Base-by-base conservation (phyloP, 768 basidiomycete genomes). In the Macrolepiota dolichaula region DNA sequence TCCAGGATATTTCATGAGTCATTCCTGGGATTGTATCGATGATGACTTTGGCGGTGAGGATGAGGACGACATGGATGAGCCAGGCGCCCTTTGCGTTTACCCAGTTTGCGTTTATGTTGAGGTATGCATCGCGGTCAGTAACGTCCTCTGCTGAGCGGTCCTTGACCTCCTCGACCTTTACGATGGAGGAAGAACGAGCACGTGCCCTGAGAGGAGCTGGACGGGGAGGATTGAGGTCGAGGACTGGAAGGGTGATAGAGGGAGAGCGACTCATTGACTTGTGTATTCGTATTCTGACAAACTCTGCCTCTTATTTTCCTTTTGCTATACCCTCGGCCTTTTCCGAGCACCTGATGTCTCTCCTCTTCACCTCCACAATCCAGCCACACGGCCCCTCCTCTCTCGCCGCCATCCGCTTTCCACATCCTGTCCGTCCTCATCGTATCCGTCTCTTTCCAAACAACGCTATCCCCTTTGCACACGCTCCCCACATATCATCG, bases 11-110 rank as follows among this genome's bases (percentile, higher is more conserved):
- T 76, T 98, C 87, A 72, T 93, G 94, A 6, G 88, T 89, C 85
- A 98, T 94, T 32, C 94, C 93, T 0, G 97, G 97, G 47, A 98
- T 81, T 17, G 90, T 90, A 78, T 98, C 96, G 68, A 99, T 85
- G 67, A 96, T 82, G 64, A 98, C 83, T 77, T 98, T 99, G 59
- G 92, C 94, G 24, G 85, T 75, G 56, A 91, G 81, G 68, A 99
- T 94, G 70, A 99, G 86, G 42, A 98, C 88, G 58, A 96, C 85
- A 72, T 99, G 97, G 62, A 99, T 98, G 67, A 96, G 77, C 97
- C 97, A 99, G 66, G 97, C 96, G 61, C 97, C 94, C 77, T 96
- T 96, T 62, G 89, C 85, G 68, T 96, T 94, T 70, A 96, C 94
- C 94, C 94, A 96, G 69, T 93, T 85, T 19, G 92, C 91, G 70